A percentile compares a stretch with the other conserved stretches of the same genome.
These are phyloP conservation scores for Aspergillus affinis DNA, from an alignment of 495 filamentous ascomycete genomes.

Conservation along the genomic window DNA sequence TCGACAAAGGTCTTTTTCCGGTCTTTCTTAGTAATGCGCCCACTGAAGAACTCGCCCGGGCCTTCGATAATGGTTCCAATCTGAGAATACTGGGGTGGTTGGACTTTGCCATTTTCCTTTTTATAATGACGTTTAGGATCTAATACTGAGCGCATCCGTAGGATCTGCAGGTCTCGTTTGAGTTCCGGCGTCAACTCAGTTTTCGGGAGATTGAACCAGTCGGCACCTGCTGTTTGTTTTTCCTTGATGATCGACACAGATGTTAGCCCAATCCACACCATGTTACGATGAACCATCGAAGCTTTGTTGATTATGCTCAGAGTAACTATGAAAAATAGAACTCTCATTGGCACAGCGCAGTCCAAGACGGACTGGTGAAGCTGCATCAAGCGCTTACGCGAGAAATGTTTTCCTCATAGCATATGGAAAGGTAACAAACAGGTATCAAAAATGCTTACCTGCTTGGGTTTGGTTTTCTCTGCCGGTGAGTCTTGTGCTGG, in stretches of 20 bases:
- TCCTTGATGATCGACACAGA: conserved; percentile 33
- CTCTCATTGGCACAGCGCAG: conserved; percentile 74
- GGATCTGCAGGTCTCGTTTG: conserved; percentile 80
- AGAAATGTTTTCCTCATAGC: conserved; percentile 72
- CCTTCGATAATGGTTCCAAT: conserved; percentile 88
- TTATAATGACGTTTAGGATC: conserved; percentile 92
- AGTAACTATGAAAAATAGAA: conserved; percentile 94
- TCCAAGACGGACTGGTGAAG: conserved; percentile 71
- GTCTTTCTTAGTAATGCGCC: conserved; percentile 79
- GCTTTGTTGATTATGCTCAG: conserved; percentile 59
- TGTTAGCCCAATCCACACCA: conserved; percentile 27
- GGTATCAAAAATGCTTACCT: conserved; percentile 41
- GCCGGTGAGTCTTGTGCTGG: conserved; percentile 22
- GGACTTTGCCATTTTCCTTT: conserved; percentile 67
- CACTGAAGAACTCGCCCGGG: conserved; percentile 80
- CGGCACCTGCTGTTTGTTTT: conserved; percentile 58
- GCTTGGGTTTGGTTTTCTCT: conserved; percentile 12
- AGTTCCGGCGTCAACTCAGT: conserved; percentile 82
- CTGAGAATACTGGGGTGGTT: conserved; percentile 77
- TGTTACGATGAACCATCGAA: conserved; percentile 9
- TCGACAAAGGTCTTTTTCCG: conserved; percentile 89
- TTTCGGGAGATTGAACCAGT: conserved; percentile 83
- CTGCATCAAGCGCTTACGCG: conserved; percentile 61
- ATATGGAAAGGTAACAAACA: conserved; percentile 14
- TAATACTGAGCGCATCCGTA: conserved; percentile 84